Base-by-base conservation (phyloP, 306 rosid genomes). In the Vigna reflexopilosa region DNA sequence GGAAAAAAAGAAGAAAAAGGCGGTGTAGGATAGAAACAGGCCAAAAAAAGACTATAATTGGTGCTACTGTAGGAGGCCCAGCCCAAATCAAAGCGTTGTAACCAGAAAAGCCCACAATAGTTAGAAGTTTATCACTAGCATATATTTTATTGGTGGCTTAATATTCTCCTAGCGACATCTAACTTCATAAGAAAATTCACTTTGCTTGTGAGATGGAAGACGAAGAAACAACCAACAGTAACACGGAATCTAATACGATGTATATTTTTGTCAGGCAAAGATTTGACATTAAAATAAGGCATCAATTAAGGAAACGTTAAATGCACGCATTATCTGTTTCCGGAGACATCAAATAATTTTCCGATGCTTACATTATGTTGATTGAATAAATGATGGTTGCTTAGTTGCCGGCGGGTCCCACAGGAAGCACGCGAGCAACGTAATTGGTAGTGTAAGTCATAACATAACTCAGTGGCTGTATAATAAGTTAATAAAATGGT, bases 351-450 rank as follows among this genome's bases (percentile, higher is more conserved):
- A 66, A 32, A 48, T 81, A 30, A 68, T 59, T 74, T 81, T 58
- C 54, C 7, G 63, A 59, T 36, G 45, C 80, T 7, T 11, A 7
- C 38, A 72, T 58, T 16, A 58, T 34, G 36, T 20, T 28, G 47
- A 28, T 20, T 17, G 19, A 17, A 17, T 28, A 40, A 20, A 55
- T 55, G 0, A 68, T 59, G 50, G 55, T 62, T 70, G 22, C 20
- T 0, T 32, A 26, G 32, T 54, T n/a, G 28, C 7, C 9, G 0
- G 6, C 0, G 80, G 80, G 83, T 0, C 83, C 86, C 77, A 66
- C 17, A 77, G 28, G 32, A 73, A 73, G 80, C 58, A 82, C 49
- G 67, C 83, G 6, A 59, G 34, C 42, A 78, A 78, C 80, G 83
- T 59, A 73, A 52, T 62, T 75, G 66, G 19, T 34, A 56, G 52